Evolutionary conservation across 495 filamentous ascomycete species (phyloP).

Genomic region (Elasticomyces elasticus): DNA sequence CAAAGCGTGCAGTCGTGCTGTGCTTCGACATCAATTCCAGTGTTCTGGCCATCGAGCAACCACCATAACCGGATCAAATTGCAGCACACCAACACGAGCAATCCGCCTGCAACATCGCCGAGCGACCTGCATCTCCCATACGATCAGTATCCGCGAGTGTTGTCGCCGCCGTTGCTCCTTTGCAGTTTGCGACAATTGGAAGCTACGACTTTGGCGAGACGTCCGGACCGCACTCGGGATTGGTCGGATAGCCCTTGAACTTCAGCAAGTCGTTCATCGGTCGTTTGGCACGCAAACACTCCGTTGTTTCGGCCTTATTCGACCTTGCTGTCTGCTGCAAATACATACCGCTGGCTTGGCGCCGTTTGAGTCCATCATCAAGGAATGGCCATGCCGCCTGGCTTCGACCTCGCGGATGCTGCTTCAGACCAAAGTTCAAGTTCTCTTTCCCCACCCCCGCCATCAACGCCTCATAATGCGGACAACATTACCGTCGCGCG

Average conservation of each 20-base stretch:
- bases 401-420: slow-evolving; percentile 3
- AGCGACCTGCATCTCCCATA: background rate
- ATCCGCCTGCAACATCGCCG: background rate
- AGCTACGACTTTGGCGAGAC: background rate
- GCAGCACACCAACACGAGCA: background rate
- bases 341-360: slow-evolving; percentile 13
- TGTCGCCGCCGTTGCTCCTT: background rate
- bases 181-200: slow-evolving; percentile 6
- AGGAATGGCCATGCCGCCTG: slow-evolving; percentile 7
- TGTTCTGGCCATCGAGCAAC: background rate
- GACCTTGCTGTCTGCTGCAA: background rate
- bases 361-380: background rate
- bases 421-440: slow-evolving; percentile 15
- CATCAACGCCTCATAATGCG: slow-evolving; percentile 14
- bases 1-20: background rate
- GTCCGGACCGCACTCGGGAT: slow-evolving; percentile 6
- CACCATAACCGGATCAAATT: background rate
- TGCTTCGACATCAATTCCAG: background rate
- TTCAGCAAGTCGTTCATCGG: background rate
- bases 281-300: background rate
- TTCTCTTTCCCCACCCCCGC: slow-evolving; percentile 23
- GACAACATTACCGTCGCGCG: slow-evolving; percentile 19
- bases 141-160: background rate
- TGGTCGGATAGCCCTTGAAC: slow-evolving; percentile 1
- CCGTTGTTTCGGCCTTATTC: background rate